Evolutionary conservation across 345 rosid genomes (phyloP), one percentile per base, ranked within the genome.

Genomic region (Lumnitzera racemosa): DNA sequence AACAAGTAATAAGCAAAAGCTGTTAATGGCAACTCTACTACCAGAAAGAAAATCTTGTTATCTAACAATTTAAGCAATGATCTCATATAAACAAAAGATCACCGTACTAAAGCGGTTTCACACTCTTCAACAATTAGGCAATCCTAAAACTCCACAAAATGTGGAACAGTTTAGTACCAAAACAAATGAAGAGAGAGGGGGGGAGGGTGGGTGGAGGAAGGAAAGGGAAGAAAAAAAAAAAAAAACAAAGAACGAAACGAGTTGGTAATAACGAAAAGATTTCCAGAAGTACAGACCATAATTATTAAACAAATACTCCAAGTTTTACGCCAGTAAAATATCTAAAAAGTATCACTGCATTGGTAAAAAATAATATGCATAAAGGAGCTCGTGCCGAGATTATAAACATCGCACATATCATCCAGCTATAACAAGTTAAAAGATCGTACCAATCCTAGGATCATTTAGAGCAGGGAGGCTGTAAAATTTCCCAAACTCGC

Each of bases 401-500:
- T 8, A 13, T 10, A 43, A 49, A 55, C n/a, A 31, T 16, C 17
- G 11, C 53, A 13, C 58, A 20, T 17, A 51, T 2, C 65, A 41
- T 61, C 24, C 15, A 5, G 15, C 56, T 50, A 61, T 51, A 15
- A 31, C 17, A 49, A 16, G 29, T 17, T 7, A 14, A 20, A 25
- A 20, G 61, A 53, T 0, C 67, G 52, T 80, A 88, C 96, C 91
- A 31, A 90, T 58, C 63, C 96, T 70, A 13, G 94, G 87, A 75
- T 90, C 97, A 72, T 83, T 84, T 52, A 90, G 63, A 58, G 89
- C 87, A 46, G 91, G 85, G 57, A 88, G 58, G 41, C 89, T 79
- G 55, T 78, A 88, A 72, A 79, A 90, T 48, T 90, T 86, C 61
- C 94, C 97, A 59, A 76, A 88, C 67, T 82, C 86, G 25, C 89